These are phyloP conservation scores for Phialemoniopsis sp. DNA, from an alignment of 2,329 filamentous ascomycete genomes.

Conservation along the genomic window DNA sequence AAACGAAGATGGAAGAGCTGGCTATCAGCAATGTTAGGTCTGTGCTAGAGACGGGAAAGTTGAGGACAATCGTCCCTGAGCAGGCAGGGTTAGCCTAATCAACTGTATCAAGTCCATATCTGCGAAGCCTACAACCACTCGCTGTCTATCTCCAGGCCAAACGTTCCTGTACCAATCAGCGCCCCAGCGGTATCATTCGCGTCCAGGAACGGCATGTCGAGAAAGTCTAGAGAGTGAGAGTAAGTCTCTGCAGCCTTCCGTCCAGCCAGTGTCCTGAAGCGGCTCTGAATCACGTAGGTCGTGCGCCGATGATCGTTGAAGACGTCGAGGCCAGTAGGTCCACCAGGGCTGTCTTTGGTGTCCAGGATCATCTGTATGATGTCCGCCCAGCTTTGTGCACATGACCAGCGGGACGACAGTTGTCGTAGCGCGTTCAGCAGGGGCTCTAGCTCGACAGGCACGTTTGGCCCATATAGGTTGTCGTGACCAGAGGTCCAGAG, in stretches of 20 bases:
- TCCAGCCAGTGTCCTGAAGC: not conserved
- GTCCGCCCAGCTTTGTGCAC: constrained; percentile 6
- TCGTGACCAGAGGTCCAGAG: constrained; percentile 6
- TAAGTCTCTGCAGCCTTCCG: not conserved
- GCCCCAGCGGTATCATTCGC: too few relatives aligned
- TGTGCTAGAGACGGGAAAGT: constrained; percentile 1
- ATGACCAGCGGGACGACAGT: constrained; percentile 6
- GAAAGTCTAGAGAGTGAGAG: constrained; percentile 4
- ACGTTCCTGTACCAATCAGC: constrained; percentile 2
- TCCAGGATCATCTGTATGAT: constrained; percentile 9
- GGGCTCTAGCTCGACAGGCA: constrained; percentile 1
- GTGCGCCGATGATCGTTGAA: constrained; percentile 8
- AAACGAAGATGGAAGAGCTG: constrained; percentile 11
- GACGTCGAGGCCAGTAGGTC: constrained; percentile 5
- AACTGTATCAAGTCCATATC: too few relatives aligned
- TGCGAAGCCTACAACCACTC: constrained; percentile 6
- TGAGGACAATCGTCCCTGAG: constrained; percentile 11
- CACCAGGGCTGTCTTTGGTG: constrained; percentile 5
- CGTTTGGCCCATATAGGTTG: not conserved
- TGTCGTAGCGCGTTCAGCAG: constrained; percentile 5
- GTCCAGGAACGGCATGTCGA: constrained; percentile 5
- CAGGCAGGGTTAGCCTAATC: constrained; percentile 2
- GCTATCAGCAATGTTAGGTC: constrained; percentile 10
- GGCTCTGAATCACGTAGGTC: constrained; percentile 3
- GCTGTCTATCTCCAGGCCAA: constrained; percentile 3